These are phyloP conservation scores for Penicillium crystallinum DNA, from an alignment of 495 filamentous ascomycete species.

Conservation along the genomic window DNA sequence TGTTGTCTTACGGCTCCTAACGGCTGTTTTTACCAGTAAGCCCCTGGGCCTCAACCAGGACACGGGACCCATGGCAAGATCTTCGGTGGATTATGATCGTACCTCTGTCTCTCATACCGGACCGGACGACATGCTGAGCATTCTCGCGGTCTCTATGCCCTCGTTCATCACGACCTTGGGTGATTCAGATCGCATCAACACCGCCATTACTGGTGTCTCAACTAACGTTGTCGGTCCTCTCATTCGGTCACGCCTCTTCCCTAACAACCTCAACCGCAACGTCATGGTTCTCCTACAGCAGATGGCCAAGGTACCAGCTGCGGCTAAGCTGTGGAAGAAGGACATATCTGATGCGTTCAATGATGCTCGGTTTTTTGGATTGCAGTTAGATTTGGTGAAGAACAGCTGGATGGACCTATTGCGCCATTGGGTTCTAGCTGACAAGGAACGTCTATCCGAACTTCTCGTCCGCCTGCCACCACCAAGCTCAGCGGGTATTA, in stretches of 20 bases:
- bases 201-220: slow-evolving; percentile 73
- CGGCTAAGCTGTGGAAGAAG: slow-evolving; percentile 88
- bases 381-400: slow-evolving; percentile 59
- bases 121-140: slow-evolving; percentile 74
- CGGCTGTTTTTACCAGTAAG: slow-evolving; percentile 85
- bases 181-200: slow-evolving; percentile 76
- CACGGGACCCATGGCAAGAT: slow-evolving; percentile 32
- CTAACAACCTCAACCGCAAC: slow-evolving; percentile 71
- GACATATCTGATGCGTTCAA: slow-evolving; percentile 90
- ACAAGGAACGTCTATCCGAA: slow-evolving; percentile 85
- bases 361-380: slow-evolving; percentile 75
- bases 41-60: slow-evolving; percentile 58
- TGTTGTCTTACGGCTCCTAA: slow-evolving; percentile 77
- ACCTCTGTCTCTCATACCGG: slow-evolving; percentile 36
- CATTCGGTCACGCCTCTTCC: slow-evolving; percentile 80
- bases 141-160: slow-evolving; percentile 72
- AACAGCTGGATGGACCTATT: slow-evolving; percentile 76
- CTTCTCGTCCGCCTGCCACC: slow-evolving; percentile 70
- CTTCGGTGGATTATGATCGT: slow-evolving; percentile 42
- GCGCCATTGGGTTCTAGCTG: slow-evolving; percentile 72
- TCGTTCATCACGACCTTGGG: slow-evolving; percentile 80
- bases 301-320: slow-evolving; percentile 67
- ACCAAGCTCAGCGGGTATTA: slow-evolving; percentile 91
- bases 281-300: slow-evolving; percentile 71
- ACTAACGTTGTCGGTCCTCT: slow-evolving; percentile 76